Evolutionary conservation across 1,284 basidiomycete genomes (phyloP).

Genomic region (Sanghuangporus weigelae): DNA sequence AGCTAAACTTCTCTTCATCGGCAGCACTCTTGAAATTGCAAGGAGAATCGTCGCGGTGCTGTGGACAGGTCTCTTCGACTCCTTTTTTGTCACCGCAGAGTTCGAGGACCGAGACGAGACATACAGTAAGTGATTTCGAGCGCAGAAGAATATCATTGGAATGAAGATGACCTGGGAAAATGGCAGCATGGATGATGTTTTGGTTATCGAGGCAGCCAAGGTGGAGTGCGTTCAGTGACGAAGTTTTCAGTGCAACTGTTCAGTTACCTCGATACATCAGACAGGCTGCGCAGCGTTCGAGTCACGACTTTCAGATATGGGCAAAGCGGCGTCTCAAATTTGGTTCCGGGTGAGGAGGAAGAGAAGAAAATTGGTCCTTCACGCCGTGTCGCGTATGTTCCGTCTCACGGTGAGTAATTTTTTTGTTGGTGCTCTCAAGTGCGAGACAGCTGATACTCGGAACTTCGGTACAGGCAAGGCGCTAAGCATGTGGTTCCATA

Average conservation of each 20-base stretch:
- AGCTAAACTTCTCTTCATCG: slow-evolving; percentile 56
- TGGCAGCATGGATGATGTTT: slow-evolving; percentile 54
- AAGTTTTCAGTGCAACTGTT: not conserved
- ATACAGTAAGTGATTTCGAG: slow-evolving; percentile 41
- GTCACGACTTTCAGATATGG: slow-evolving; percentile 41
- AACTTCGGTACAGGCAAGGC: slow-evolving; percentile 22
- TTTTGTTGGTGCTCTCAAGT: not conserved
- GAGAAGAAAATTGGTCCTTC: slow-evolving; percentile 23
- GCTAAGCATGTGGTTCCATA: slow-evolving; percentile 46
- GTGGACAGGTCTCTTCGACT: slow-evolving; percentile 42
- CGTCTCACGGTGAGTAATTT: slow-evolving; percentile 30
- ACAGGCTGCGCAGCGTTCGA: slow-evolving; percentile 41
- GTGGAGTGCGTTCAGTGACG: slow-evolving; percentile 32
- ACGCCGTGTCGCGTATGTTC: slow-evolving; percentile 43
- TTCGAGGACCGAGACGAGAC: slow-evolving; percentile 55
- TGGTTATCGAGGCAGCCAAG: slow-evolving; percentile 54
- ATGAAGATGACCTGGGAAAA: not conserved
- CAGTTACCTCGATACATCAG: slow-evolving; percentile 23
- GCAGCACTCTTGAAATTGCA: slow-evolving; percentile 52
- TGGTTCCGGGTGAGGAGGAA: slow-evolving; percentile 33
- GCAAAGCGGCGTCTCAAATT: slow-evolving; percentile 28
- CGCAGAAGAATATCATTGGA: slow-evolving; percentile 5
- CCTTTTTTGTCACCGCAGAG: slow-evolving; percentile 57
- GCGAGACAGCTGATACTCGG: not conserved
- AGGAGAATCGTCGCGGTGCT: slow-evolving; percentile 39